Evolutionary conservation across 1,284 basidiomycete species (phyloP).

Genomic region (Ustilago curta): DNA sequence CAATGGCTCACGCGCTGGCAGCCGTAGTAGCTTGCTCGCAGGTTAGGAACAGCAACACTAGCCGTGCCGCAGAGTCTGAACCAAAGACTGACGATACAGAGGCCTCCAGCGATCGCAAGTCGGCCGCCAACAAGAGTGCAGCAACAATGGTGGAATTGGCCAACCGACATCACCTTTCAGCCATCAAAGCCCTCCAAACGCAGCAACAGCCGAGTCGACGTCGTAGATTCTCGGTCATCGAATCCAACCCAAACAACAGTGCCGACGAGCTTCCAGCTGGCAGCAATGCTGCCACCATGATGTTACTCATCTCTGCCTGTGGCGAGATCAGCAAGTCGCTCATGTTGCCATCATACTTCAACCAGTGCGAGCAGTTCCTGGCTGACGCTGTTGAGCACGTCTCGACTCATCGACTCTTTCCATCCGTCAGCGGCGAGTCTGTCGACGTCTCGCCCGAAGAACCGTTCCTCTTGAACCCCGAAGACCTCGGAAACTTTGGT

Average conservation of each 20-base stretch:
- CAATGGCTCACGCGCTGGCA: conserved; percentile 47
- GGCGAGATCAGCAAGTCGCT: conserved; percentile 39
- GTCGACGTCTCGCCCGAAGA: conserved; percentile 22
- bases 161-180: conserved; percentile 42
- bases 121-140: background rate
- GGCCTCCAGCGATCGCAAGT: background rate
- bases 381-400: conserved; percentile 44
- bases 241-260: conserved; percentile 16
- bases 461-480: conserved; percentile 15
- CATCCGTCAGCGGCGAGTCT: conserved; percentile 32
- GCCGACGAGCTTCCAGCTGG: conserved; percentile 34
- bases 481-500: conserved; percentile 23
- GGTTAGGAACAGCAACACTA: background rate
- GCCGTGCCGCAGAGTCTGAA: background rate
- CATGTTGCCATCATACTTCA: conserved; percentile 52
- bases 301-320: conserved; percentile 45
- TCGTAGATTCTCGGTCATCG: conserved; percentile 50
- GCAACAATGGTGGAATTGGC: conserved; percentile 28
- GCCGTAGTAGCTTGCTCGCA: conserved; percentile 33
- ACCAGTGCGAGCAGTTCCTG: conserved; percentile 50
- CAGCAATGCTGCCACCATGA: conserved; percentile 44
- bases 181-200: conserved; percentile 45
- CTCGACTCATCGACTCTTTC: conserved; percentile 39
- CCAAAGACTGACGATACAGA: no score
- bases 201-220: conserved; percentile 44